phyloP scores from a whole-genome alignment of 1,284 basidiomycete genomes.

The Polyporus tsugae region DNA sequence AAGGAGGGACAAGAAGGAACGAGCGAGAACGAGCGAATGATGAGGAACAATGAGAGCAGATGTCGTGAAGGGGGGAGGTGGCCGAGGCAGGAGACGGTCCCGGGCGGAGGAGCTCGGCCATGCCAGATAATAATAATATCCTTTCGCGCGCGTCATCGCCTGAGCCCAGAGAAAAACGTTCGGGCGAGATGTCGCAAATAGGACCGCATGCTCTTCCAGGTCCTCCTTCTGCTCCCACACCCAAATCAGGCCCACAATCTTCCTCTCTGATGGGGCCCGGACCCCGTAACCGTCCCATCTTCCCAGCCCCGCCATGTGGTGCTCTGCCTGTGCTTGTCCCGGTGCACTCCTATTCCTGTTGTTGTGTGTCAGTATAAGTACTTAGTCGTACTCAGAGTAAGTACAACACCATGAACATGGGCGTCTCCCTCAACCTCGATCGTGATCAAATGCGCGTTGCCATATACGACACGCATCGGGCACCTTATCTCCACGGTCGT shows the following conservation, averaged over 20 bases:
- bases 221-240: neutral
- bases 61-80: conserved; percentile 8
- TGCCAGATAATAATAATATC: conserved; percentile 6
- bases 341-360: neutral
- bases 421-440: neutral
- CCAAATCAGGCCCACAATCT: conserved; percentile 7
- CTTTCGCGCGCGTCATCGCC: neutral
- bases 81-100: neutral
- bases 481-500: neutral
- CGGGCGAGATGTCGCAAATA: neutral
- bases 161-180: neutral
- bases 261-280: conserved; percentile 1
- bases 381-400: neutral
- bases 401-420: neutral
- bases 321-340: no score
- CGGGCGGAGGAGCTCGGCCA: conserved; percentile 9
- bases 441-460: neutral
- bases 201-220: neutral
- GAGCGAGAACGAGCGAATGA: conserved; percentile 10
- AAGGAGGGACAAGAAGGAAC: conserved; percentile 6
- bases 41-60: conserved; percentile 5
- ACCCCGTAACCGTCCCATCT: conserved; percentile 11
- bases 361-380: neutral
- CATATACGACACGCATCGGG: neutral
- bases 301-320: neutral